Percentiles rank a stretch among this genome's conserved stretches.
Evolutionary conservation across 2,329 filamentous ascomycete species (phyloP).

Genomic region (Calonectria pseudoreteaudii): DNA sequence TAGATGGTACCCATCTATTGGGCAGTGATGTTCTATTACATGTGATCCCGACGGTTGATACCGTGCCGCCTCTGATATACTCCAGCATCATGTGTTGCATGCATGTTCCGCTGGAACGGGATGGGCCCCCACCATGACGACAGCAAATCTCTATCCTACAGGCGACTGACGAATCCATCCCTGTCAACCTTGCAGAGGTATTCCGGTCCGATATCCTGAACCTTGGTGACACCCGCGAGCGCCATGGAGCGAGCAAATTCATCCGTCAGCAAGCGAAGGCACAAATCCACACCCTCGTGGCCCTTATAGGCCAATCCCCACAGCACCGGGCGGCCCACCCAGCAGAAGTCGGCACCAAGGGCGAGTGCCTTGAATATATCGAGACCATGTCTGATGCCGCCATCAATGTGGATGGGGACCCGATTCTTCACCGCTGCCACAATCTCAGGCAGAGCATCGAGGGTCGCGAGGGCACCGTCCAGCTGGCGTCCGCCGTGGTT

Average conservation of each 20-base stretch:
- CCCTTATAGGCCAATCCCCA: conserved; percentile 1
- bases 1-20: neutral
- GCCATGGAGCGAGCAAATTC: neutral
- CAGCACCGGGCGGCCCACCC: neutral
- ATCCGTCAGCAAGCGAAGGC: neutral
- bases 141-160: neutral
- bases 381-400: neutral
- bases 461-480: conserved; percentile 47
- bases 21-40: neutral
- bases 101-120: neutral
- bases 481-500: conserved; percentile 55
- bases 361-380: neutral
- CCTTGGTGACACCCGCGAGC: neutral
- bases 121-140: neutral
- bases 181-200: conserved; percentile 1
- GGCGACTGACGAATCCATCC: neutral
- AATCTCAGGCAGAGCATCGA: neutral
- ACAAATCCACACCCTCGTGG: neutral
- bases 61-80: neutral
- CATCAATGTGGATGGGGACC: neutral
- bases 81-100: neutral
- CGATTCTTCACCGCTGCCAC: neutral
- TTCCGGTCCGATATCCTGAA: neutral
- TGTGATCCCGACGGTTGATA: neutral
- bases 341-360: neutral